Evolutionary conservation across 495 filamentous ascomycete genomes (phyloP).

Genomic region (Xylaria acuta): DNA sequence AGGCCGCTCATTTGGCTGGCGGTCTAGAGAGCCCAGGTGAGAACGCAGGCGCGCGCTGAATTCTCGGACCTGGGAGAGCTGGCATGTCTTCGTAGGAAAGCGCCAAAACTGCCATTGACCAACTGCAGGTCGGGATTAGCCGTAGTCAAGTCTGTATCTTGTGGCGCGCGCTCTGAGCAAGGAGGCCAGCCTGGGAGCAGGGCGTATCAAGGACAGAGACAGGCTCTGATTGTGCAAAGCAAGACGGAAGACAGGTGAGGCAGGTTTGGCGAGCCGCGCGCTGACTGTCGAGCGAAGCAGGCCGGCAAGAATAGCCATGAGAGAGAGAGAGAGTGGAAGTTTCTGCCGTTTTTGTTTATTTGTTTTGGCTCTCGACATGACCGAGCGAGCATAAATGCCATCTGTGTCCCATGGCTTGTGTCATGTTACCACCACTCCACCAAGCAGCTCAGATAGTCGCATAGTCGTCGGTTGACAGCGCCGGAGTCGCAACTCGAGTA

Average conservation of each 20-base stretch:
- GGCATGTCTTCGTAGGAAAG: too few relatives aligned
- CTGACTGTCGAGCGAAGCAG: conserved; percentile 18
- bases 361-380: not conserved
- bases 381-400: conserved; percentile 15
- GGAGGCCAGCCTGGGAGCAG: conserved; percentile 17
- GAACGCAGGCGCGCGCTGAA: conserved; percentile 26
- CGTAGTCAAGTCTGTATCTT: conserved; percentile 5
- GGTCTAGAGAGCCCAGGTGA: not conserved
- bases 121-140: conserved; percentile 16
- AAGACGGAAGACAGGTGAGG: not conserved
- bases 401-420: conserved; percentile 15
- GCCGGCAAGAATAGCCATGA: conserved; percentile 2
- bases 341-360: not conserved
- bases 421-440: conserved; percentile 2
- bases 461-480: conserved; percentile 18
- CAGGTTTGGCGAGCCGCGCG: conserved; percentile 29
- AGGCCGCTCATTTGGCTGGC: conserved; percentile 5
- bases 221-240: conserved; percentile 14
- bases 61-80: not conserved
- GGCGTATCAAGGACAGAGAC: not conserved
- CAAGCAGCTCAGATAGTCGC: conserved; percentile 11
- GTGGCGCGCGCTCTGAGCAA: conserved; percentile 29
- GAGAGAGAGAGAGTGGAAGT: not conserved
- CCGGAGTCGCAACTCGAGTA: conserved; percentile 14
- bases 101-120: not conserved